Evolutionary conservation across 805 yeast species (phyloP), one percentile per base, ranked within the genome.

Genomic region (Scheffersomyces stipitis): DNA sequence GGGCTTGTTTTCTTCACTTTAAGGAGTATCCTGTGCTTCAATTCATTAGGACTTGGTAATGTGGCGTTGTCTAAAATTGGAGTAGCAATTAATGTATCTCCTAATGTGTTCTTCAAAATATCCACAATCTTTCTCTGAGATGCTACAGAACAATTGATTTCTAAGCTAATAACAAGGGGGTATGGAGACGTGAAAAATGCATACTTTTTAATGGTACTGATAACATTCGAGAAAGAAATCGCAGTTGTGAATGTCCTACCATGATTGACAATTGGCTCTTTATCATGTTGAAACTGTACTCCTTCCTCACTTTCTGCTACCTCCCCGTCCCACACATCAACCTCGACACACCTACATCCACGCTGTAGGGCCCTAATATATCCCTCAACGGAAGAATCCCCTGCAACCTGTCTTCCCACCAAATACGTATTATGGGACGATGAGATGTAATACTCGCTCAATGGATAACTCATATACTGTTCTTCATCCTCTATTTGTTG

Each of bases 371-470:
- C 93, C 34, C 84, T 76, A 13, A 88, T 80, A 49, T 93, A 93
- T 0, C 95, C 95, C 53, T 91, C 97, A 2, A 88, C 80, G 0
- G 97, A 87, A 0, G 96, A 83, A 3, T 77, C 81, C 15, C 93
- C 96, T 2, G 82, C 96, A 13, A 86, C 75, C 54, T 93, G 99
- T 26, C 93, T 71, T 0, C 99, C 99, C 18, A 81, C 61, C 3
- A 93, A 66, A 52, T 93, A 93, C 0, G 99, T 93, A 56, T 93
- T 93, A 58, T 93, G 99, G 0, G 97, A 89, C 0, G 97, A 87
- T 0, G 96, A 88, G 20, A 95, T 85, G 54, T 68, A 88, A 57
- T 95, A 93, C 49, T 90, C 91, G 53, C 80, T 86, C 26, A 93
- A 53, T 0, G 99, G 98, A 28, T 55, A 51, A 15, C 47, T 38